Evolutionary conservation across 176 grass and related monocot species (phyloP), one percentile per base, ranked within the genome.

Genomic region (Paspalum notatum): DNA sequence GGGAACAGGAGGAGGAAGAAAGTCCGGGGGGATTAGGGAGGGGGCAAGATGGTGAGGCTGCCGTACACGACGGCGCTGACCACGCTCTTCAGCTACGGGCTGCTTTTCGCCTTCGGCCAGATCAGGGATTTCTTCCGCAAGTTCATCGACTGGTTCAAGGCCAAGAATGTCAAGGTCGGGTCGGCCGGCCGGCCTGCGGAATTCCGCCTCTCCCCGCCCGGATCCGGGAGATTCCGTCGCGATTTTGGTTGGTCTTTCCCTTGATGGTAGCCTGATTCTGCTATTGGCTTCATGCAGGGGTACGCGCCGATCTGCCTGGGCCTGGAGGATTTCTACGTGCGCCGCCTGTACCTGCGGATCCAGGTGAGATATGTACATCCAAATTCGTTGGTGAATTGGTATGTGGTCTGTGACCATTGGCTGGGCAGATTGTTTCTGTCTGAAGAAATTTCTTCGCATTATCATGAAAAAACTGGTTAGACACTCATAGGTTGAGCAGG

Each of bases 271-370:
- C 5, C n/a, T 84, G 69, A 83, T 73, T 13, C 22, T 2, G 57
- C 4, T 55, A 55, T 57, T 76, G 51, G 55, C 12, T 75, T 80
- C 41, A 43, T 18, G 54, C 85, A 92, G 93, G 90, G 93, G 6
- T 92, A 92, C 49, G 90, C 87, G 53, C 93, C 93, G 75, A 90
- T 96, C 70, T 96, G 93, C 79, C 67, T 96, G 38, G 93, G 93
- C 13, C 68, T 92, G 27, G 93, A 96, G 71, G 93, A 96, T 90
- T 96, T 96, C 75, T 96, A 96, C 50, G 83, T 87, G 52, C 93
- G 93, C 16, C 93, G 93, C 44, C 85, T 96, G 22, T 91, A 97
- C 62, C 66, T 93, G 61, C 83, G 90, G 60, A 91, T 93, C 80
- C 86, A 91, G 91, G 91, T 91, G 43, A 47, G 53, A 53, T 32